Evolutionary conservation across 441 rosid species (phyloP).

Genomic region (Rhodomyrtus psidioides): DNA sequence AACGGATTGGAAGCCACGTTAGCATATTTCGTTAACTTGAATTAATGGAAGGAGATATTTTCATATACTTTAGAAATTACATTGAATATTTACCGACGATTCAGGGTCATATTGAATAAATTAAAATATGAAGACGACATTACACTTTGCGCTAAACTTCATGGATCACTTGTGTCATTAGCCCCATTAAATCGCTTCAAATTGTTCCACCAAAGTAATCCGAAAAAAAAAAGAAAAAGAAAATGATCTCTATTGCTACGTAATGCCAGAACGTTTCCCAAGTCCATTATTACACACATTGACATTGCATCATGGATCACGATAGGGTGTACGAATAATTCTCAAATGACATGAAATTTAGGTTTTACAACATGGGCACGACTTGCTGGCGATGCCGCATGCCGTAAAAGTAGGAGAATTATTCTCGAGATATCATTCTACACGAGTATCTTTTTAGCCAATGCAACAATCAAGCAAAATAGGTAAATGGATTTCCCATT

Average conservation of each 20-base stretch:
- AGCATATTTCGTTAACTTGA: not conserved
- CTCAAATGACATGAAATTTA: not conserved
- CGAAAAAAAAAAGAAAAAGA: not conserved
- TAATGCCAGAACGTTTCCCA: not conserved
- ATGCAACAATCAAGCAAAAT: not conserved
- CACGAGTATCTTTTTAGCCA: not conserved
- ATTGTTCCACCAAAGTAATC: not conserved
- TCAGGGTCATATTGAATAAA: not conserved
- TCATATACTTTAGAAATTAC: not conserved
- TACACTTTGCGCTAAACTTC: not conserved
- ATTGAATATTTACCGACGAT: not conserved
- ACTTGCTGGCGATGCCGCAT: not conserved
- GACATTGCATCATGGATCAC: not conserved
- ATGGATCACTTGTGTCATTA: not conserved
- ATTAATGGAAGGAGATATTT: accelerated
- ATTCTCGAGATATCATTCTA: not conserved
- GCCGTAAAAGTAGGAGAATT: not conserved
- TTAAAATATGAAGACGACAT: accelerated
- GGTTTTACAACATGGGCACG: not conserved
- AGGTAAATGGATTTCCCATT: not conserved
- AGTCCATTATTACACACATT: not conserved
- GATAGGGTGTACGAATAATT: not conserved
- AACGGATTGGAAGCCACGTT: accelerated
- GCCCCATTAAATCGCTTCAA: not conserved
- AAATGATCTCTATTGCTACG: not conserved